Evolutionary conservation across 441 rosid genomes (phyloP), one percentile per base, ranked within the genome.

Genomic region (Populus tomentosa): DNA sequence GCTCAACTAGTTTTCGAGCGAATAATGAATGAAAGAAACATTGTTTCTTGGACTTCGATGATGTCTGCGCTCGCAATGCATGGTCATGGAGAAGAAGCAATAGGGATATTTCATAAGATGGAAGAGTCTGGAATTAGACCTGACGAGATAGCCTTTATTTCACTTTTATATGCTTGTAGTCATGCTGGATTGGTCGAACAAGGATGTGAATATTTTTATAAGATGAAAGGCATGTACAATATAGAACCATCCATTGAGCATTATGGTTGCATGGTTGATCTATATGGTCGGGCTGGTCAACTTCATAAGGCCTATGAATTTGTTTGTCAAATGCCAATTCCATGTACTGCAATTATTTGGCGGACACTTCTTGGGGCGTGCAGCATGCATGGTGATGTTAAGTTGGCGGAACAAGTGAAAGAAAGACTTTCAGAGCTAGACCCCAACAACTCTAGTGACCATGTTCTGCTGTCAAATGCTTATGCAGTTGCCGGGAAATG

Each of bases 291-390:
- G 76, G 89, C 91, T 63, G 98, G 97, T 71, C 81, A 87, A 82
- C 85, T 92, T 74, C 82, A 78, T 69, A 85, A 87, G 87, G 95
- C 97, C 21, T 93, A 85, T 82, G 81, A 81, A 77, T 90, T 93
- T 70, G 78, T 85, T 20, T 81, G 76, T 24, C 82, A 81, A 84
- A 91, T 91, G 95, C 92, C 94, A n/a, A 75, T 90, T 74, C 75
- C 82, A 23, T 89, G 93, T 5, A 88, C 88, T 72, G 86, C 86
- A 30, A 75, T 92, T 46, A 88, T 93, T 75, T 93, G 95, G 98
- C 81, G 95, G 77, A 93, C 97, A 24, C 97, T 93, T 82, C 93
- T 93, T 4, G 94, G 98, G 21, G 95, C 94, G 75, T 94, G 97
- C 80, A 88, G 95, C 87, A 84, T 89, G 72, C 94, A 92, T 77